Percentiles rank a stretch among this genome's conserved stretches.
Conservation (phyloP, 345 rosid genomes). For the Heritiera littoralis region DNA sequence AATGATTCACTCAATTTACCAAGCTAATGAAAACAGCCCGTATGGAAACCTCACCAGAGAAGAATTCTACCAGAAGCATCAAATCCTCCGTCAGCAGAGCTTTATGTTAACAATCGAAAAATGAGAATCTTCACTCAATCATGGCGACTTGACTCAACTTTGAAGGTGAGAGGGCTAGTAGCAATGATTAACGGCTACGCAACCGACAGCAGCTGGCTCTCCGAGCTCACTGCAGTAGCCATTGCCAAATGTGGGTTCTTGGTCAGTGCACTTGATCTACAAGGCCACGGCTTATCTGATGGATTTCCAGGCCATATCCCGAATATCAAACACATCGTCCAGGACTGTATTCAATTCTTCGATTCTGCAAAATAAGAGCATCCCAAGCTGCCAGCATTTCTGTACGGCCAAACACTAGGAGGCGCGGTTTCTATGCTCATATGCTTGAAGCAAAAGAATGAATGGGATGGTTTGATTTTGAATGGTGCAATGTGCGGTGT, state of each 20-base stretch:
- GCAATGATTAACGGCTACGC: not conserved
- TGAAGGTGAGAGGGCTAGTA: not conserved
- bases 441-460: not conserved
- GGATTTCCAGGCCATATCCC: slow-evolving; percentile 4
- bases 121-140: slow-evolving; percentile 3
- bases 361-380: not conserved
- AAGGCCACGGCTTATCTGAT: not conserved
- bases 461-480: not conserved
- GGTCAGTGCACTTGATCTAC: not conserved
- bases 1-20: not conserved
- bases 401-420: not conserved
- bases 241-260: not conserved
- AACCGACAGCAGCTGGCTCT: not conserved
- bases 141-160: not conserved
- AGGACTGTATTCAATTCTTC: not conserved
- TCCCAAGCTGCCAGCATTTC: not conserved
- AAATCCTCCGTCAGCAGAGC: not conserved
- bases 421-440: not conserved
- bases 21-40: not conserved
- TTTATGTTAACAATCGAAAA: not conserved
- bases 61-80: not conserved
- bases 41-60: not conserved
- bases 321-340: not conserved
- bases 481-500: not conserved
- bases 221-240: not conserved